Percentiles rank a stretch among this genome's conserved stretches.
Conservation (phyloP, 495 filamentous ascomycete species). For the Xylaria nigripes region DNA sequence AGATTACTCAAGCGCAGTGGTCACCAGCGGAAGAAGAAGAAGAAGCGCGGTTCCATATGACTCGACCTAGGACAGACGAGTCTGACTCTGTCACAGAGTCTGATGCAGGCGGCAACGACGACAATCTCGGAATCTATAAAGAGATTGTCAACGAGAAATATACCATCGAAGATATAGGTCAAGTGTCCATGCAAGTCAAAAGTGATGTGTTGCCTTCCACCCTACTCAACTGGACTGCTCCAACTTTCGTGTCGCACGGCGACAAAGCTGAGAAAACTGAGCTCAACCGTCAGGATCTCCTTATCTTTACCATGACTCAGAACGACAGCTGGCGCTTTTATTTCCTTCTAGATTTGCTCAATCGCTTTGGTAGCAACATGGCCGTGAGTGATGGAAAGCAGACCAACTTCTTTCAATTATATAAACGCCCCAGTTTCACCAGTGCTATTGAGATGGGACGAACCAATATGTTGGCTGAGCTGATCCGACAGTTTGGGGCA, state of each 20-base stretch:
- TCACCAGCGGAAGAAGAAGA: conserved; percentile 34
- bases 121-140: conserved; percentile 39
- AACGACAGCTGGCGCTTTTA: conserved; percentile 29
- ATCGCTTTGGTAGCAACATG: conserved; percentile 17
- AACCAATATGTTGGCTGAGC: conserved; percentile 32
- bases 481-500: conserved; percentile 45
- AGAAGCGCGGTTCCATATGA: conserved; percentile 42
- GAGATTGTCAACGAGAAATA: conserved; percentile 52
- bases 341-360: conserved; percentile 30
- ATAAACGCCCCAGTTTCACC: too few relatives aligned
- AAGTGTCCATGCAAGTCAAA: conserved; percentile 54
- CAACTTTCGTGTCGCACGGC: conserved; percentile 16
- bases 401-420: too few relatives aligned
- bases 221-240: conserved; percentile 31
- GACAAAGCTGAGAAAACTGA: conserved; percentile 9
- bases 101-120: conserved; percentile 22
- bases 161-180: conserved; percentile 63
- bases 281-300: background rate
- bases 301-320: conserved; percentile 28
- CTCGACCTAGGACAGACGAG: conserved; percentile 22
- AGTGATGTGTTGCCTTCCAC: conserved; percentile 43
- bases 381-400: too few relatives aligned
- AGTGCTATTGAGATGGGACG: conserved; percentile 26
- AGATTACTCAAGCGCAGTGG: conserved; percentile 60
- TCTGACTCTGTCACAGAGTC: conserved; percentile 22